These are phyloP conservation scores for Dothistroma pini DNA, from an alignment of 2,329 filamentous ascomycete genomes.

Conservation along the genomic window DNA sequence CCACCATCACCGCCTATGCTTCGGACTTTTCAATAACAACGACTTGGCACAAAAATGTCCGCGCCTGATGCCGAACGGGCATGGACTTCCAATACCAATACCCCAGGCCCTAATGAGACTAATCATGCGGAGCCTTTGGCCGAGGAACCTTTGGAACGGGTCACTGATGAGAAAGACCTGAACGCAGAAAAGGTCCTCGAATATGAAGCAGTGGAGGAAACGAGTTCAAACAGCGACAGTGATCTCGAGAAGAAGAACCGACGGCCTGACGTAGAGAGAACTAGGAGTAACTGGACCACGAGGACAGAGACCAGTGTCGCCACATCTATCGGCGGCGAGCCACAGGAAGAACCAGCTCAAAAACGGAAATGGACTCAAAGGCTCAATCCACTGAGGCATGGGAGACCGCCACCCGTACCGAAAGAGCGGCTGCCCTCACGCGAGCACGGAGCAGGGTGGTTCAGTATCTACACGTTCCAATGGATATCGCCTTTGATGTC, in stretches of 20 bases:
- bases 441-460: conserved; percentile 69
- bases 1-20: background rate
- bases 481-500: conserved; percentile 90
- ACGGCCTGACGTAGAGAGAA: conserved; percentile 20
- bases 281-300: conserved; percentile 34
- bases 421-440: conserved; percentile 54
- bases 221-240: conserved; percentile 22
- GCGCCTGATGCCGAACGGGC: conserved; percentile 17
- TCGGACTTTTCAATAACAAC: background rate
- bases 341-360: conserved; percentile 25
- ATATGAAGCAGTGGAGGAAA: conserved; percentile 26
- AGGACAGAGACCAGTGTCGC: conserved; percentile 33
- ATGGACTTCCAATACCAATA: conserved; percentile 15
- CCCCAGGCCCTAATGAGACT: conserved; percentile 21
- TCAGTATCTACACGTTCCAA: conserved; percentile 75
- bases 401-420: conserved; percentile 54
- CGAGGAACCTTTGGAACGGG: conserved; percentile 37
- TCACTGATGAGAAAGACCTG: conserved; percentile 36
- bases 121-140: conserved; percentile 40
- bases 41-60: conserved; percentile 14
- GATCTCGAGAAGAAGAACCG: conserved; percentile 21
- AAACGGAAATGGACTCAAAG: conserved; percentile 62
- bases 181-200: conserved; percentile 35
- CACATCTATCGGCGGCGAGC: conserved; percentile 16
- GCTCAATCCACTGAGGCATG: conserved; percentile 47